Percentiles rank a stretch among this genome's conserved stretches.
phyloP scores from a whole-genome alignment of 192 early-diverging fungal genomes.

The Thamnidium elegans region DNA sequence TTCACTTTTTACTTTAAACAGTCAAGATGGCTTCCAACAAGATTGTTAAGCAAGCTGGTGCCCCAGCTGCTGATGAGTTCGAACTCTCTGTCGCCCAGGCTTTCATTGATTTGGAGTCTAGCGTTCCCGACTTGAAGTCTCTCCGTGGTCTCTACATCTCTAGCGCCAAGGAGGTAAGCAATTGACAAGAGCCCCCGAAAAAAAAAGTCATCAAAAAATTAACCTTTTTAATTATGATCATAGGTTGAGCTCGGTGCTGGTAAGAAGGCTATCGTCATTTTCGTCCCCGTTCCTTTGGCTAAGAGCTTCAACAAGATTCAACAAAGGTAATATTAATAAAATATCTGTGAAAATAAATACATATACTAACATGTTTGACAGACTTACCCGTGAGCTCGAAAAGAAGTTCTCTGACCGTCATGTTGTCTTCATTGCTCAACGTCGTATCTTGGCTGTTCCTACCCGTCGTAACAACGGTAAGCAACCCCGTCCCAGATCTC shows the following conservation, averaged over 20 bases:
- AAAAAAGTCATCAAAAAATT: not conserved
- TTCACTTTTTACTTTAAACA: not conserved
- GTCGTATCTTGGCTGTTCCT: conserved; percentile 94
- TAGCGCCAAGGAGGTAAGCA: conserved; percentile 86
- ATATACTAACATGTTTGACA: conserved; percentile 1
- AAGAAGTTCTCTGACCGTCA: conserved; percentile 99
- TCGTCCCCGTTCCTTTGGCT: conserved; percentile 92
- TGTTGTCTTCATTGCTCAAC: conserved; percentile 89
- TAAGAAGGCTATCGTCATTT: conserved; percentile 95
- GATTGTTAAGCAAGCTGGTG: conserved; percentile 41
- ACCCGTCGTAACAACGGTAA: conserved; percentile 83
- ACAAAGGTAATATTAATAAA: conserved; percentile 50
- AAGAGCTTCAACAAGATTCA: conserved; percentile 98
- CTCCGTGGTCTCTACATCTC: conserved; percentile 81
- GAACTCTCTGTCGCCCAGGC: conserved; percentile 95
- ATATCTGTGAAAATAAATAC: not conserved
- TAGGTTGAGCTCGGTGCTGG: conserved; percentile 90
- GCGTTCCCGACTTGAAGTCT: conserved; percentile 90
- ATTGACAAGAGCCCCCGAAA: not conserved
- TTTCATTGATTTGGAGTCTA: conserved; percentile 92
- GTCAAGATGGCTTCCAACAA: conserved; percentile 33
- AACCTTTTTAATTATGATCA: too few species aligned
- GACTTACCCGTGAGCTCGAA: conserved; percentile 98
- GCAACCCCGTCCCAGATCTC: conserved; percentile 93
- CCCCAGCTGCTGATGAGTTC: conserved; percentile 64